Percentiles rank a stretch among this genome's conserved stretches.
Conservation (phyloP, 305 asterid species). For the Andrographis paniculata region DNA sequence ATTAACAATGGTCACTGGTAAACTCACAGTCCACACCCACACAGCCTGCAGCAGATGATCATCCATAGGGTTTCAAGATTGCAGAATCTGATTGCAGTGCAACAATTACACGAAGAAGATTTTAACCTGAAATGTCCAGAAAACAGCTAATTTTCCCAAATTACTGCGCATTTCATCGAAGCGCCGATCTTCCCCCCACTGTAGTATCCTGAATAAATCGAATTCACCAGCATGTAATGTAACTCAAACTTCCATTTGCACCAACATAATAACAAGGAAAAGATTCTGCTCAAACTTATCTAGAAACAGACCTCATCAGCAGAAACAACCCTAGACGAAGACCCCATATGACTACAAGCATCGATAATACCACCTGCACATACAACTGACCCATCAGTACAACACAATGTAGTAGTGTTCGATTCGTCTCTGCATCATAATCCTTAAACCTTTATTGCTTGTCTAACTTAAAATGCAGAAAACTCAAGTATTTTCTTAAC, state of each 20-base stretch:
- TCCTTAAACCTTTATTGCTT: background rate
- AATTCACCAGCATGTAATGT: background rate
- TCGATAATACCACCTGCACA: conserved; percentile 67
- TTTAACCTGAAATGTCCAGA: conserved; percentile 93
- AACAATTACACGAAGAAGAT: too few species aligned
- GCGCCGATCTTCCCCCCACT: conserved; percentile 96
- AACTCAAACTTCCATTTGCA: background rate
- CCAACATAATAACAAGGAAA: background rate
- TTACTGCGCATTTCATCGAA: conserved; percentile 77
- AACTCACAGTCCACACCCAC: conserved; percentile 98
- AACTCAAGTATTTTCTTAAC: too few species aligned
- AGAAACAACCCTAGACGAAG: conserved; percentile 77
- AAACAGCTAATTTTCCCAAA: conserved; percentile 64
- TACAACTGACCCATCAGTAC: too few species aligned
- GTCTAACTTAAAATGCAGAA: background rate
- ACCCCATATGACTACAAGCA: conserved; percentile 78
- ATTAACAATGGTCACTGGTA: conserved; percentile 83
- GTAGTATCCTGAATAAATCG: conserved; percentile 43
- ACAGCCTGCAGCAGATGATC: conserved; percentile 63
- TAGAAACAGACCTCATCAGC: conserved; percentile 56
- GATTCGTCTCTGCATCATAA: too few species aligned
- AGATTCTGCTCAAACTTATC: conserved; percentile 3
- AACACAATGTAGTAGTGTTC: too few species aligned
- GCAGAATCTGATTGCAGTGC: too few species aligned
- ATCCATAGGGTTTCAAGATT: too few species aligned